Base-by-base conservation (phyloP, 2,329 filamentous ascomycete genomes). In the Bipolaris gigantea region DNA sequence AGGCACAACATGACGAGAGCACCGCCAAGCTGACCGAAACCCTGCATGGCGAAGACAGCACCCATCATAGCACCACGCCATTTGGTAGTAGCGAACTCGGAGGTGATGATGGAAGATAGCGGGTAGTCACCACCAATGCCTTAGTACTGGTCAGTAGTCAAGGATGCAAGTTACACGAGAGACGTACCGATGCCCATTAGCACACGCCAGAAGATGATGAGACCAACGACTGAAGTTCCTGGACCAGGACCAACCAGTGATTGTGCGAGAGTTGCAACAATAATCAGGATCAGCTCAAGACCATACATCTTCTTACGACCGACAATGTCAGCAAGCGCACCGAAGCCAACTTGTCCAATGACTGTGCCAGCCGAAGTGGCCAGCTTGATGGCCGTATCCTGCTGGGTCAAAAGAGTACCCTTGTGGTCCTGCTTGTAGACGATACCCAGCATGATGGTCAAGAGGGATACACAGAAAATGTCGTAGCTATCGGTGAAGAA, bases 301-400 rank as follows among this genome's bases (percentile, higher is more conserved):
- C 90, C 90, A 73, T 95, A 94, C 88, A 95, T 93, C 65, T 82
- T 85, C 80, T 91, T 90, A 55, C 89, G 87, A 44, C 90, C 90
- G 49, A 93, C 83, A 10, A 87, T 77, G 77, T 95, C 86, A 69
- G 90, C 90, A 4, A 72, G 66, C 15, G 66, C 65, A 45, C 69
- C 69, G 69, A 95, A 95, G 41, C 84, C 85, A 35, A 95, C 77
- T 77, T 95, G 91, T 41, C 90, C 91, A 45, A 95, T 77, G 50
- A 95, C 89, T 27, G 90, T 95, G 59, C 91, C 91, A 57, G 87
- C 88, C 21, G 89, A 92, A 15, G 90, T 94, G 15, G 90, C 85
- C 48, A 92, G 85, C 79, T 95, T 95, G 80, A 95, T 92, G 32
- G 89, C 89, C 1, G 87, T 93, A 65, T 94, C 89, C n/a, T 89